Evolutionary conservation across 176 grass and related monocot species (phyloP).

Genomic region (Miscanthus lutarioriparius): DNA sequence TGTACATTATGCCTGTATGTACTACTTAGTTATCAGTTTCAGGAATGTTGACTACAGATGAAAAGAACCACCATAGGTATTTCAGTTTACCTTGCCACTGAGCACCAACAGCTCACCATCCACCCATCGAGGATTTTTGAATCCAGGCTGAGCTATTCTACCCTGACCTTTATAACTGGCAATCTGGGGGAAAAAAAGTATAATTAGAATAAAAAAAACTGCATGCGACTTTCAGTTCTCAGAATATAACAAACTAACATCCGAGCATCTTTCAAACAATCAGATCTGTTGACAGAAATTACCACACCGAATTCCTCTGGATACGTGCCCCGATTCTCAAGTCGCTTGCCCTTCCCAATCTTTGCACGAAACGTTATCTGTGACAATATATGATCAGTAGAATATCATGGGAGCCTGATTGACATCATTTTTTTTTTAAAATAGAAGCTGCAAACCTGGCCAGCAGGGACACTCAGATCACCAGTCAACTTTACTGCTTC

Average conservation of each 20-base stretch:
- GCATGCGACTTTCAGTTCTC: background rate
- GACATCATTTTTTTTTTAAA: slow-evolving; percentile 11
- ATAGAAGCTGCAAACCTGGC: slow-evolving; percentile 57
- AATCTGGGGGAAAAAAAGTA: slow-evolving; percentile 47
- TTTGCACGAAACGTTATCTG: slow-evolving; percentile 95
- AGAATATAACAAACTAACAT: background rate
- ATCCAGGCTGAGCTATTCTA: slow-evolving; percentile 92
- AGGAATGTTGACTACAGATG: background rate
- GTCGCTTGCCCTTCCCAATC: slow-evolving; percentile 77
- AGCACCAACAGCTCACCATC: slow-evolving; percentile 85
- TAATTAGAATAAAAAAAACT: background rate
- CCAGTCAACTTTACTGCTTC: slow-evolving; percentile 98
- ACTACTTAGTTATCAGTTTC: slow-evolving; percentile 13
- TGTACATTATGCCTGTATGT: background rate
- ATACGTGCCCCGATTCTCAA: slow-evolving; percentile 74
- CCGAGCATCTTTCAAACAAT: slow-evolving; percentile 1
- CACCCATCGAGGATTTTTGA: slow-evolving; percentile 93
- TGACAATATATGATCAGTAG: slow-evolving; percentile 6
- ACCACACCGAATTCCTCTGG: slow-evolving; percentile 95
- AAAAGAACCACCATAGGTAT: slow-evolving; percentile 2
- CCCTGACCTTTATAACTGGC: slow-evolving; percentile 86
- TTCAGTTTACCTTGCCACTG: slow-evolving; percentile 87
- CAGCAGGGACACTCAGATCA: slow-evolving; percentile 92
- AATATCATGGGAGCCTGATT: slow-evolving; percentile 1
- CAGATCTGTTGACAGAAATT: slow-evolving; percentile 30